A percentile compares a stretch with the other conserved stretches of the same genome.
Evolutionary conservation across 371 early-diverging fungal species (phyloP).

Genomic region (Mortierella sp.): DNA sequence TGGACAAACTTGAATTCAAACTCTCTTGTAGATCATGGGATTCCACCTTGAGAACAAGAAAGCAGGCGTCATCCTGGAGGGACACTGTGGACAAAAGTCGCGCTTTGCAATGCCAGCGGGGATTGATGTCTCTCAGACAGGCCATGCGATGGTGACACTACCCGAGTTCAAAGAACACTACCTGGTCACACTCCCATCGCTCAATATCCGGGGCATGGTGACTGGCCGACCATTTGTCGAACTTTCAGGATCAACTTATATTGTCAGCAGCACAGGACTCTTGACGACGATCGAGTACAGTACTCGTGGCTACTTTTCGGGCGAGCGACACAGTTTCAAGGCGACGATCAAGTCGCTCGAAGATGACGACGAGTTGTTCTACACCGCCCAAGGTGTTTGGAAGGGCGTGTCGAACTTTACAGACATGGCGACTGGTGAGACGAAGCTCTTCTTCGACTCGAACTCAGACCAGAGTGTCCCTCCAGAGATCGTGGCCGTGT

Average conservation of each 20-base stretch:
- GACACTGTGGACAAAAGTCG: slow-evolving; percentile 82
- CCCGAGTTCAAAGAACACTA: slow-evolving; percentile 67
- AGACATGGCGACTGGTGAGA: slow-evolving; percentile 59
- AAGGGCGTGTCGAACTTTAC: slow-evolving; percentile 66
- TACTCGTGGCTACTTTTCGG: slow-evolving; percentile 82
- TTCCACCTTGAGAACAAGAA: slow-evolving; percentile 73
- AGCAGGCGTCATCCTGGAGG: slow-evolving; percentile 71
- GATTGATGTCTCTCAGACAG: slow-evolving; percentile 80
- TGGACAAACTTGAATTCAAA: neutral
- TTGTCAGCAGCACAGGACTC: slow-evolving; percentile 69
- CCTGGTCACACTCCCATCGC: slow-evolving; percentile 75
- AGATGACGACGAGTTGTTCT: slow-evolving; percentile 56
- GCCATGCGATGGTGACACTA: slow-evolving; percentile 68
- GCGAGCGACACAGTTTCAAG: slow-evolving; percentile 80
- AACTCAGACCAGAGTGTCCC: slow-evolving; percentile 29
- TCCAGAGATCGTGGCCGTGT: slow-evolving; percentile 51
- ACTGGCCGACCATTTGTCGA: slow-evolving; percentile 81
- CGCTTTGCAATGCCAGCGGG: slow-evolving; percentile 73
- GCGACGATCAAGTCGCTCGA: slow-evolving; percentile 61
- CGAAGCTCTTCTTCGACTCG: slow-evolving; percentile 66
- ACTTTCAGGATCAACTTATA: slow-evolving; percentile 70
- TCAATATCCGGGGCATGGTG: slow-evolving; percentile 79
- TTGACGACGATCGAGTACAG: slow-evolving; percentile 73
- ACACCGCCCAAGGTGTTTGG: slow-evolving; percentile 72
- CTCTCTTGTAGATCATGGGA: slow-evolving; percentile 53